Percentiles rank a stretch among this genome's conserved stretches.
phyloP scores from a whole-genome alignment of 2,329 filamentous ascomycete genomes.

The Aspergillus tamarii region DNA sequence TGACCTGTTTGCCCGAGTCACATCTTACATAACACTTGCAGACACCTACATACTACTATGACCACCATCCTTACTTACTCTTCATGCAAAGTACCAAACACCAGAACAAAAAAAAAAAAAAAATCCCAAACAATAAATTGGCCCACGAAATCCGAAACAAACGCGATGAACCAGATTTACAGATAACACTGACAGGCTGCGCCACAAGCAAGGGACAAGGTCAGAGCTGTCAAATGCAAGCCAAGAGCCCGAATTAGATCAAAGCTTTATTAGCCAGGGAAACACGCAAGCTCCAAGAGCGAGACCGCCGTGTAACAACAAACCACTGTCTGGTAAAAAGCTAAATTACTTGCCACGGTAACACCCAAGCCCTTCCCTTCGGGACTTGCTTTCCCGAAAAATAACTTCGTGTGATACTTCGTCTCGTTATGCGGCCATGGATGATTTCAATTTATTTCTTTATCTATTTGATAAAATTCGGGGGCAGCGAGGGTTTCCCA shows the following conservation, averaged over 20 bases:
- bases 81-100: neutral
- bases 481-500: neutral
- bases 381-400: neutral
- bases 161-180: constrained; percentile 7
- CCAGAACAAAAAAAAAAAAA: neutral
- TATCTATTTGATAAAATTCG: constrained; percentile 5
- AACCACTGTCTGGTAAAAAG: neutral
- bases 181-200: constrained; percentile 14
- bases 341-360: neutral
- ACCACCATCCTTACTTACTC: neutral
- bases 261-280: neutral
- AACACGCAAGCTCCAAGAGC: neutral
- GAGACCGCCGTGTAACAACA: constrained; percentile 1
- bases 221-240: constrained; percentile 18
- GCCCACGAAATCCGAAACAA: constrained; percentile 13
- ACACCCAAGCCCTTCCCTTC: neutral
- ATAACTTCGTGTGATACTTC: neutral
- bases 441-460: neutral
- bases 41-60: neutral
- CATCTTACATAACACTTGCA: neutral
- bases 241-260: constrained; percentile 7
- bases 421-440: neutral
- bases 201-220: constrained; percentile 17
- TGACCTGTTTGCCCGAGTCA: neutral
- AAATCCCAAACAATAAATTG: neutral